Evolutionary conservation across 805 yeast species (phyloP).

Genomic region (Martiniozyma abietophila): DNA sequence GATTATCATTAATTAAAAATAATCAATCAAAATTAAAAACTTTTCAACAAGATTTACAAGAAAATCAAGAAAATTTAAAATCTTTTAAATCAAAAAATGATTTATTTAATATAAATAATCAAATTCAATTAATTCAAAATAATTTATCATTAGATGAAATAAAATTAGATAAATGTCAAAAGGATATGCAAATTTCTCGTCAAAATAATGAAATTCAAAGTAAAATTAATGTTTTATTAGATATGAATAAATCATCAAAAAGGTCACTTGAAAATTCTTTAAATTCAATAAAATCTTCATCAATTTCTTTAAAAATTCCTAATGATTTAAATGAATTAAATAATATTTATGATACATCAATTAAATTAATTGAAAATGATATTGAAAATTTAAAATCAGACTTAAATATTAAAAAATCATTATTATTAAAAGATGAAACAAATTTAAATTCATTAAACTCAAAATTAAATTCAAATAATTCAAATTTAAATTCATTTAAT

Average conservation of each 20-base stretch:
- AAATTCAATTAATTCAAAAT: constrained; percentile 31
- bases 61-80: constrained; percentile 28
- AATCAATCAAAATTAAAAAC: constrained; percentile 40
- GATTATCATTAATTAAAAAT: constrained; percentile 29
- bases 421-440: constrained; percentile 5
- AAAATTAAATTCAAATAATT: constrained; percentile 2
- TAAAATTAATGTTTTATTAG: constrained; percentile 29
- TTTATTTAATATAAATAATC: constrained; percentile 23
- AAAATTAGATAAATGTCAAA: constrained; percentile 44
- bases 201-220: constrained; percentile 53
- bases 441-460: not conserved
- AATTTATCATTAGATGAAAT: constrained; percentile 30
- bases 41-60: constrained; percentile 34
- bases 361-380: constrained; percentile 8
- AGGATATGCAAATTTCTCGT: constrained; percentile 41
- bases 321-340: too few species aligned
- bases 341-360: constrained; percentile 2
- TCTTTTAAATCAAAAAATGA: constrained; percentile 22
- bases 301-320: too few species aligned
- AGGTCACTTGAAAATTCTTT: constrained; percentile 14
- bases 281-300: too few species aligned
- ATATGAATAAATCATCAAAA: constrained; percentile 11
- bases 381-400: constrained; percentile 10
- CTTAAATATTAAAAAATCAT: constrained; percentile 7
- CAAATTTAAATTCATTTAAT: too few species aligned